Conservation (phyloP, 257 asterid genomes). For the Nicotiana knightiana region DNA sequence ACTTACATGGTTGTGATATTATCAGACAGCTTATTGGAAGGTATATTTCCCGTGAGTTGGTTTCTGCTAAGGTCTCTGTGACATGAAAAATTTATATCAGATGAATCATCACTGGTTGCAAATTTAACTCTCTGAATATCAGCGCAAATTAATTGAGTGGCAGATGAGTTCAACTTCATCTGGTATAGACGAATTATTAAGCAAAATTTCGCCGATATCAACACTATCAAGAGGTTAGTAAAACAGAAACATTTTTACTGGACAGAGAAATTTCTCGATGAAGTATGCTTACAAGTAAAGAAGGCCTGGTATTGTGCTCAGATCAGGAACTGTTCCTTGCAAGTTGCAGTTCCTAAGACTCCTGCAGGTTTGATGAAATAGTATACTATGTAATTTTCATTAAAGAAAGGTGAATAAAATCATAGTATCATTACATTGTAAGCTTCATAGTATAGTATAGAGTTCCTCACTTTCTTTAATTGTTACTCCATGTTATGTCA, state of each 20-base stretch:
- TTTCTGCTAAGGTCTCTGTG: slow-evolving; percentile 53
- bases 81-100: slow-evolving; percentile 3
- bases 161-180: slow-evolving; percentile 1
- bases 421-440: neutral
- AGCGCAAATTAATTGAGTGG: neutral
- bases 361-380: slow-evolving; percentile 23
- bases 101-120: neutral
- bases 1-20: slow-evolving; percentile 46
- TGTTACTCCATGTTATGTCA: neutral
- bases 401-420: neutral
- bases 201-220: neutral
- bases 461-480: neutral
- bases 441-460: neutral
- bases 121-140: neutral
- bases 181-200: neutral
- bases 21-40: slow-evolving; percentile 29
- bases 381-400: neutral
- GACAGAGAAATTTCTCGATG: neutral
- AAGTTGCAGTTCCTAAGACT: slow-evolving; percentile 52
- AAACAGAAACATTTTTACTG: neutral
- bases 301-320: slow-evolving; percentile 29
- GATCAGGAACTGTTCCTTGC: slow-evolving; percentile 46
- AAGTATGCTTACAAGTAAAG: slow-evolving; percentile 34
- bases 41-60: slow-evolving; percentile 30
- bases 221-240: neutral